Evolutionary conservation across 352 stramenopile species (phyloP).

Genomic region (Phytophthora pluvialis): DNA sequence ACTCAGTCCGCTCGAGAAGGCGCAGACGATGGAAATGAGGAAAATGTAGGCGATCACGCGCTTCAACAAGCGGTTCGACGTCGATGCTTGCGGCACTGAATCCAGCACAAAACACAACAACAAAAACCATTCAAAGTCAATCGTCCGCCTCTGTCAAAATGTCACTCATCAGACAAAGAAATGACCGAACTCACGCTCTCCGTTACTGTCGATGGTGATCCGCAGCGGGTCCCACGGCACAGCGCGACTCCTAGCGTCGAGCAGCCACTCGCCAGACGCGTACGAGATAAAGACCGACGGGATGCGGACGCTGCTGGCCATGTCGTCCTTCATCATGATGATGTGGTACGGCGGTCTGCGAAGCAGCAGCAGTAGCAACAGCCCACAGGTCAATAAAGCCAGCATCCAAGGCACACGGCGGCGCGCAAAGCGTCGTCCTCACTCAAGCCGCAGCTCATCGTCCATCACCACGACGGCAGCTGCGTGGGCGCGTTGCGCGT

Average conservation of each 20-base stretch:
- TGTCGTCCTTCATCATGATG: constrained; percentile 88
- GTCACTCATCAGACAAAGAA: not conserved
- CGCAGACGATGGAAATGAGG: constrained; percentile 78
- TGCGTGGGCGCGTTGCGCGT: constrained; percentile 69
- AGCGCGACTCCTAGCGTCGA: constrained; percentile 44
- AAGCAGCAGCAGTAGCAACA: constrained; percentile 1
- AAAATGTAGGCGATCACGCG: constrained; percentile 79
- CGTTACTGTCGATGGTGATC: constrained; percentile 61
- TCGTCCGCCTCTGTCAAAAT: not conserved
- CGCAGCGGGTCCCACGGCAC: constrained; percentile 62
- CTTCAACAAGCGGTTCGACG: constrained; percentile 69
- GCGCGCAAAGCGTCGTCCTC: constrained; percentile 11
- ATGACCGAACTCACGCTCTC: constrained; percentile 55
- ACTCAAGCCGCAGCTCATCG: constrained; percentile 61
- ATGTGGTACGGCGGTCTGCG: constrained; percentile 74
- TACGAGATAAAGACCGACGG: constrained; percentile 81
- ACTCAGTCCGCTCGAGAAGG: constrained; percentile 77
- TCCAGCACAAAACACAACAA: constrained; percentile 16
- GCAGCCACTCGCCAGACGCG: constrained; percentile 60
- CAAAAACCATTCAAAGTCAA: not conserved
- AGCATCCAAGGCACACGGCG: no score
- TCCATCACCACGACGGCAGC: constrained; percentile 82
- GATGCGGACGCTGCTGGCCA: constrained; percentile 65
- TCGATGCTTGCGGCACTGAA: constrained; percentile 59
- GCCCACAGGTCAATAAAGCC: not conserved